A percentile compares a stretch with the other conserved stretches of the same genome.
Conservation (phyloP, 2,329 filamentous ascomycete genomes). For the Seiridium cupressi region DNA sequence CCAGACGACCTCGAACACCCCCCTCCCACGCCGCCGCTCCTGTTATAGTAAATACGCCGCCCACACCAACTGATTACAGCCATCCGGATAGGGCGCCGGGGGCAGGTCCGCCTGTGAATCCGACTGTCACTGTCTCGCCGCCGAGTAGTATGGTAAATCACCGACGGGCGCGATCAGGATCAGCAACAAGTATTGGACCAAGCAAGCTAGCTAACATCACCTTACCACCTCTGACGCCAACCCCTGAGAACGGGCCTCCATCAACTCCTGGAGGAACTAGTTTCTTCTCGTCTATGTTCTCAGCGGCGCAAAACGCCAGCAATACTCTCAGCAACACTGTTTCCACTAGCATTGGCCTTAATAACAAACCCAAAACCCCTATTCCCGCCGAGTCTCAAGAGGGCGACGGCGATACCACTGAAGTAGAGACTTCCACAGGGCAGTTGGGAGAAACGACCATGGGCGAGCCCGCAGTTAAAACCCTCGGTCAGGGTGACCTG, state of each 20-base stretch:
- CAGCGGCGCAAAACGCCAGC: constrained; percentile 89
- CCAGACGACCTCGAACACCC: constrained; percentile 44
- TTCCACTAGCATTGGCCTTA: constrained; percentile 59
- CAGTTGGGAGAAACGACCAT: constrained; percentile 37
- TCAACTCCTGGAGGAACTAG: constrained; percentile 56
- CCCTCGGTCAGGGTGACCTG: constrained; percentile 83
- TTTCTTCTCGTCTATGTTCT: constrained; percentile 93
- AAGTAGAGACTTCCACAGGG: constrained; percentile 42
- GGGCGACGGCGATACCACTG: constrained; percentile 34
- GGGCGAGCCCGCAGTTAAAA: constrained; percentile 76
- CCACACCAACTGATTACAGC: constrained; percentile 55
- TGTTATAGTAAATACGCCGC: constrained; percentile 63
- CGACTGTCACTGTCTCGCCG: constrained; percentile 59
- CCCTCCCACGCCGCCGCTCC: constrained; percentile 45
- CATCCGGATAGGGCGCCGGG: constrained; percentile 10
- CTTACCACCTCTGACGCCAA: constrained; percentile 71
- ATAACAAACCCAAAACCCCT: constrained; percentile 37
- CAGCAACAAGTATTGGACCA: constrained; percentile 55
- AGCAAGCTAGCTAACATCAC: constrained; percentile 85
- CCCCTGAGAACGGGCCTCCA: constrained; percentile 59
- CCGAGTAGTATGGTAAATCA: constrained; percentile 74
- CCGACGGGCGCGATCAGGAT: constrained; percentile 40
- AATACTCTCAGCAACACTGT: constrained; percentile 73
- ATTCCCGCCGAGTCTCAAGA: constrained; percentile 30
- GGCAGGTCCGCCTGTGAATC: constrained; percentile 26